Evolutionary conservation across 2,329 filamentous ascomycete genomes (phyloP).

Genomic region (Tolypocladium paradoxum): DNA sequence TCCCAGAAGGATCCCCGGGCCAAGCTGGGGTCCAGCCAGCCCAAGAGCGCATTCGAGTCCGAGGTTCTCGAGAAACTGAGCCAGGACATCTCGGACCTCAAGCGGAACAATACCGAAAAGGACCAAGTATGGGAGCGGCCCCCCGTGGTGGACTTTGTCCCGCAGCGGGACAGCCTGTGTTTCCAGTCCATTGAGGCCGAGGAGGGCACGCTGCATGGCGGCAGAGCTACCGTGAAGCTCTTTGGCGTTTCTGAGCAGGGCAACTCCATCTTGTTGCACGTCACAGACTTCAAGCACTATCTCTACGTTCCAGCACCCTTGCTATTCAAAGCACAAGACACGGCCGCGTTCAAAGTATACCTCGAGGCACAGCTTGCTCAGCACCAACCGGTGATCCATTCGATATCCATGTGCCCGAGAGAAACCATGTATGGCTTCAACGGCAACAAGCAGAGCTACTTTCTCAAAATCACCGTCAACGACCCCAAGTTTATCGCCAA

Average conservation of each 20-base stretch:
- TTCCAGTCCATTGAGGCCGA: constrained; percentile 96
- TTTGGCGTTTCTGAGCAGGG: constrained; percentile 81
- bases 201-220: constrained; percentile 72
- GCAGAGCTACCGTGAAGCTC: constrained; percentile 70
- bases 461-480: constrained; percentile 84
- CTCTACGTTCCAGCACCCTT: constrained; percentile 85
- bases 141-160: constrained; percentile 38
- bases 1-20: constrained; percentile 52
- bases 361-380: constrained; percentile 72
- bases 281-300: constrained; percentile 93
- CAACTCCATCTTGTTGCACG: constrained; percentile 88
- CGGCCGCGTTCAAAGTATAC: constrained; percentile 65
- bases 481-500: constrained; percentile 77
- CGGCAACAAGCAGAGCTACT: constrained; percentile 84
- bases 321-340: constrained; percentile 69
- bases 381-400: constrained; percentile 63
- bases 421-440: constrained; percentile 94
- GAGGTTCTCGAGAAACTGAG: constrained; percentile 93
- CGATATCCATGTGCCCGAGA: constrained; percentile 69
- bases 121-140: constrained; percentile 82
- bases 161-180: constrained; percentile 57
- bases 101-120: constrained; percentile 78
- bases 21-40: constrained; percentile 59
- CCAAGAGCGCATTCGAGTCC: constrained; percentile 85
- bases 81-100: constrained; percentile 80